Conservation (phyloP, 768 basidiomycete genomes). For the Tricholoma furcatifolium region DNA sequence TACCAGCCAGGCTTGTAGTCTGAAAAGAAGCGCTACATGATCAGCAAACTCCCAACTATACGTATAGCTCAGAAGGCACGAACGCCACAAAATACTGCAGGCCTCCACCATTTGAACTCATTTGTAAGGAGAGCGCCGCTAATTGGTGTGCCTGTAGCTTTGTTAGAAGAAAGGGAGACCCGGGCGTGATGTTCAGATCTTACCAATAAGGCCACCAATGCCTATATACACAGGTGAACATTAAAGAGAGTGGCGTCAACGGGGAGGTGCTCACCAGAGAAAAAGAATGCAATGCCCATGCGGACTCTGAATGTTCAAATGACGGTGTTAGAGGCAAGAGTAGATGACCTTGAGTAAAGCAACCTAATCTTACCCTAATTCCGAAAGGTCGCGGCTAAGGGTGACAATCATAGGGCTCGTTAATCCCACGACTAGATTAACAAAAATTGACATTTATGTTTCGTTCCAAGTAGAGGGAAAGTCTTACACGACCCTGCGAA, state of each 20-base stretch:
- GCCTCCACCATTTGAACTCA: slow-evolving; percentile 5
- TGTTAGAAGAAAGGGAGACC: not conserved
- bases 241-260: no score
- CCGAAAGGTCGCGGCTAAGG: not conserved
- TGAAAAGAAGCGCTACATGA: not conserved
- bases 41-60: not conserved
- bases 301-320: not conserved
- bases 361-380: slow-evolving; percentile 4
- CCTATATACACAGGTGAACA: not conserved
- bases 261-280: not conserved
- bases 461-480: not conserved
- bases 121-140: slow-evolving; percentile 1
- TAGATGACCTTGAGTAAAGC: no score
- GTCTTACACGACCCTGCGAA: slow-evolving; percentile 30
- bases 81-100: slow-evolving; percentile 4
- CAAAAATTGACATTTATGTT: no score
- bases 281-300: slow-evolving; percentile 1
- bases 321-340: no score
- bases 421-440: not conserved
- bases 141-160: not conserved
- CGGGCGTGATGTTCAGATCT: not conserved
- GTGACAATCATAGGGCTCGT: slow-evolving; percentile 1
- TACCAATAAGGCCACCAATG: slow-evolving; percentile 6
- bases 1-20: not conserved
- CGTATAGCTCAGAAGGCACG: not conserved